These are phyloP conservation scores for Collybiopsis confluens DNA, from an alignment of 768 basidiomycete species.

Conservation along the genomic window DNA sequence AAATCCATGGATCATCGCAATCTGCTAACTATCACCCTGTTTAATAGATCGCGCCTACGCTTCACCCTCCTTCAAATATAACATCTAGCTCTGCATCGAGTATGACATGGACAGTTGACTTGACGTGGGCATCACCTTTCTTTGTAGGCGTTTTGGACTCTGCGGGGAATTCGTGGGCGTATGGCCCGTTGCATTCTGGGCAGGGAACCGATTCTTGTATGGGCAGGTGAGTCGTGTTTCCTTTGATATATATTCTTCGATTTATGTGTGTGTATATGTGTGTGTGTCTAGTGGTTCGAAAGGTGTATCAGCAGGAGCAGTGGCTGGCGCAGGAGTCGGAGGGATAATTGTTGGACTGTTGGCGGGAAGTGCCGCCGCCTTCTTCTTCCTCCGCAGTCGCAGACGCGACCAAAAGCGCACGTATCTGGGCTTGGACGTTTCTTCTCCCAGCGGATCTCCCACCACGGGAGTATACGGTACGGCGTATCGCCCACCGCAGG, in stretches of 20 bases:
- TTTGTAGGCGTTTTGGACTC: conserved; percentile 53
- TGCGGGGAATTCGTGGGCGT: conserved; percentile 46
- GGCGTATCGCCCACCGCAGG: conserved; percentile 15
- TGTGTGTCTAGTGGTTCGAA: neutral
- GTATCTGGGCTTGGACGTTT: conserved; percentile 22
- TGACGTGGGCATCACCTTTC: conserved; percentile 51
- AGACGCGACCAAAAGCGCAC: conserved; percentile 19
- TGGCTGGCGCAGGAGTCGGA: conserved; percentile 34
- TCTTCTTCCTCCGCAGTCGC: conserved; percentile 26
- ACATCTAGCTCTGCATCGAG: conserved; percentile 35
- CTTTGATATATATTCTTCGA: neutral
- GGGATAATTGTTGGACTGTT: conserved; percentile 35
- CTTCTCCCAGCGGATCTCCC: conserved; percentile 15
- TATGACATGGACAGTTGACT: conserved; percentile 55
- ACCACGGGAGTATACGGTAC: conserved; percentile 15
- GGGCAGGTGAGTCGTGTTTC: conserved; percentile 9
- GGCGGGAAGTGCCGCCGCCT: conserved; percentile 27
- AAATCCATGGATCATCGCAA: neutral
- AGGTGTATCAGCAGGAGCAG: conserved; percentile 16
- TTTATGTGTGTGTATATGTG: neutral
- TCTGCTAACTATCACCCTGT: neutral
- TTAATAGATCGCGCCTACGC: conserved; percentile 49
- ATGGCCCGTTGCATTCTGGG: conserved; percentile 56
- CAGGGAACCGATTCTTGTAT: conserved; percentile 38
- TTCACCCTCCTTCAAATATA: conserved; percentile 59